Evolutionary conservation across 495 filamentous ascomycete genomes (phyloP).

Genomic region (Hypoxylon subgilvum): DNA sequence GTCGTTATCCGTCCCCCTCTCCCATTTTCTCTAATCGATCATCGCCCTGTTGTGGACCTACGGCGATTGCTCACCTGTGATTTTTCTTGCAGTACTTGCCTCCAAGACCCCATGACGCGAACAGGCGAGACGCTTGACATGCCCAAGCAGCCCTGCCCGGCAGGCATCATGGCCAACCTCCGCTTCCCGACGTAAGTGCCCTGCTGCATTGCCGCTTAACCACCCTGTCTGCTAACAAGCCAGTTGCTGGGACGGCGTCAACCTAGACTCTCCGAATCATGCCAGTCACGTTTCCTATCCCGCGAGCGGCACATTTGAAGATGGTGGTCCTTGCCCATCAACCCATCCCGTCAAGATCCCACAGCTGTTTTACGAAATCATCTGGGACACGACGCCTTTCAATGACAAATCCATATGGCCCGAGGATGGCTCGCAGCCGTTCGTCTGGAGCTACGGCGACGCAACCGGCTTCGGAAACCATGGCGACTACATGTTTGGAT

Average conservation of each 20-base stretch:
- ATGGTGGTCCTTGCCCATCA: conserved; percentile 40
- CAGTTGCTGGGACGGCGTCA: conserved; percentile 38
- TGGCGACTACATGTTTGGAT: conserved; percentile 40
- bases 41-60: too few relatives aligned
- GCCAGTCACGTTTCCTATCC: conserved; percentile 39
- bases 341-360: conserved; percentile 44
- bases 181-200: conserved; percentile 40
- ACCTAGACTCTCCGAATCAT: conserved; percentile 36
- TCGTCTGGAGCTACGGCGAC: conserved; percentile 53
- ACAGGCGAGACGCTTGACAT: conserved; percentile 40
- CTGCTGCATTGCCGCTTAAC: background rate
- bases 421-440: conserved; percentile 50
- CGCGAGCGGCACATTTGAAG: conserved; percentile 41
- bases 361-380: conserved; percentile 47
- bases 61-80: background rate
- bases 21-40: too few relatives aligned
- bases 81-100: conserved; percentile 30
- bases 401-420: conserved; percentile 50
- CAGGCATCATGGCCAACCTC: conserved; percentile 50
- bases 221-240: background rate
- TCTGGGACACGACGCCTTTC: conserved; percentile 49
- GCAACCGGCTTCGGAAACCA: conserved; percentile 35
- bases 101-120: conserved; percentile 40
- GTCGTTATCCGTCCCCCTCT: background rate
- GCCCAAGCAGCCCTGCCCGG: conserved; percentile 36